A percentile compares a stretch with the other conserved stretches of the same genome.
Evolutionary conservation across 2,329 filamentous ascomycete species (phyloP).

Genomic region (Ploettnerulaceae sp.): DNA sequence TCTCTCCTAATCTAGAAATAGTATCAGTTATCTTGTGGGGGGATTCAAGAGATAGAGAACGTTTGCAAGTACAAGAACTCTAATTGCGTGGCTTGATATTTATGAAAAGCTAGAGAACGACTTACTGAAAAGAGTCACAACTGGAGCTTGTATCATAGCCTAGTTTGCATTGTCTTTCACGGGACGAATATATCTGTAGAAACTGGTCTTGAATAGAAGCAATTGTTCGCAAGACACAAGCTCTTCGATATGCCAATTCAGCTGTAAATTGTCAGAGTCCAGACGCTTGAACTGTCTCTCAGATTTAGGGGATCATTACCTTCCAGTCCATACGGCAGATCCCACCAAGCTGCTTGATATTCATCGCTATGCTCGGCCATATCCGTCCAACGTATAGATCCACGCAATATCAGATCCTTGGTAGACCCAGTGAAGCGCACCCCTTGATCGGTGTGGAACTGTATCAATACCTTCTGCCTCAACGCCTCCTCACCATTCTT

Average conservation of each 20-base stretch:
- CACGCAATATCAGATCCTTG: conserved; percentile 60
- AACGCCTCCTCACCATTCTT: conserved; percentile 57
- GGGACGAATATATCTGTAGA: conserved; percentile 60
- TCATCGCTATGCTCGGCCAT: conserved; percentile 34
- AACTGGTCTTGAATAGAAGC: conserved; percentile 67
- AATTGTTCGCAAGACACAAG: conserved; percentile 62
- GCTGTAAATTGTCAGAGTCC: conserved; percentile 40
- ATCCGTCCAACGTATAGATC: conserved; percentile 44
- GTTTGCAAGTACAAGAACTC: background rate
- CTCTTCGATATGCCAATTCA: conserved; percentile 61
- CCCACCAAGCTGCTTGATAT: conserved; percentile 59
- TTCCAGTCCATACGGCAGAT: conserved; percentile 64
- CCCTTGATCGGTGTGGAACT: conserved; percentile 59
- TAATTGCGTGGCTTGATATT: too few relatives aligned
- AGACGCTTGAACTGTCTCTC: background rate
- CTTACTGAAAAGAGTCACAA: conserved; percentile 66
- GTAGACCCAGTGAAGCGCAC: conserved; percentile 57
- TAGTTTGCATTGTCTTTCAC: conserved; percentile 63
- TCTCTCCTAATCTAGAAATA: conserved; percentile 45
- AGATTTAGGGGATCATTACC: conserved; percentile 35
- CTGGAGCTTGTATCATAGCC: conserved; percentile 68
- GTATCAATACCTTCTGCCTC: conserved; percentile 64
- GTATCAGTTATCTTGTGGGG: background rate
- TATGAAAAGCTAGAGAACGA: too few relatives aligned
- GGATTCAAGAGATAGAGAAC: background rate